phyloP scores from a whole-genome alignment of 768 basidiomycete genomes.

The Termitomyces titanicus region DNA sequence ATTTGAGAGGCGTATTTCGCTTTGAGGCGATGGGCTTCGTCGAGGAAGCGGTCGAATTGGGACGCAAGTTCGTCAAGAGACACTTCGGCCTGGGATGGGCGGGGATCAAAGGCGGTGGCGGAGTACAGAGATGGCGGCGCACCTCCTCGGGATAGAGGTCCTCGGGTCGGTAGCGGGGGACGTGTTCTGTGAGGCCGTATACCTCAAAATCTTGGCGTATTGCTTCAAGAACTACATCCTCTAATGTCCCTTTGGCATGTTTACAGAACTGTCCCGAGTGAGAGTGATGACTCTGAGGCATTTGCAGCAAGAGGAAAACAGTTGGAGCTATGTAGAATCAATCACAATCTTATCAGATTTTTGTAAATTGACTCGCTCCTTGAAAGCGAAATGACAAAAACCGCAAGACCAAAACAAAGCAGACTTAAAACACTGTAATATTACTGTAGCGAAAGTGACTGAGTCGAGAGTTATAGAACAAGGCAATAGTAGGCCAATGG shows the following conservation, averaged over 20 bases:
- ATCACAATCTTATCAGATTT: not conserved
- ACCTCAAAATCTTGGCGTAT: constrained; percentile 73
- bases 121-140: constrained; percentile 12
- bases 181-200: constrained; percentile 91
- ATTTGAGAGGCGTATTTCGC: constrained; percentile 58
- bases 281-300: constrained; percentile 79
- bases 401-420: too few species aligned
- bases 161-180: constrained; percentile 74
- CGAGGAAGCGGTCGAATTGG: constrained; percentile 73
- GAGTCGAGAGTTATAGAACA: constrained; percentile 5
- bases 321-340: too few species aligned
- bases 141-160: constrained; percentile 99
- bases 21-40: constrained; percentile 79
- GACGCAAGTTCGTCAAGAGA: constrained; percentile 44
- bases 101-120: not conserved
- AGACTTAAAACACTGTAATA: not conserved
- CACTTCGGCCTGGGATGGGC: constrained; percentile 47
- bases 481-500: not conserved
- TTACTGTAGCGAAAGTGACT: not conserved
- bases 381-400: too few species aligned
- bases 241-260: constrained; percentile 78
- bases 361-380: too few species aligned
- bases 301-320: constrained; percentile 1
- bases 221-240: constrained; percentile 80
- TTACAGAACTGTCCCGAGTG: constrained; percentile 94